phyloP scores from a whole-genome alignment of 2,329 filamentous ascomycete species.

The Fusarium xylarioides region DNA sequence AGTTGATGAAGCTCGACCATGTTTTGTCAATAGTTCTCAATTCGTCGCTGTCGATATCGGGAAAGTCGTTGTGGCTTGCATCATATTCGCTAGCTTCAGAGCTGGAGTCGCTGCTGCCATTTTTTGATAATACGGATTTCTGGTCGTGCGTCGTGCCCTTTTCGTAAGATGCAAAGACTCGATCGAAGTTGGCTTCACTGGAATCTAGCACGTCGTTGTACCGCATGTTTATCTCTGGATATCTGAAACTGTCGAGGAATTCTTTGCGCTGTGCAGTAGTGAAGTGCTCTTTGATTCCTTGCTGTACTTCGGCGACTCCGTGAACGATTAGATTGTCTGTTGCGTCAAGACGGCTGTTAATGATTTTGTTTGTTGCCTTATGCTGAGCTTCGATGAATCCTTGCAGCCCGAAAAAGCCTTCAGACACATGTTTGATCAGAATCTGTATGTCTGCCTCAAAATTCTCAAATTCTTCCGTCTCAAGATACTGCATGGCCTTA shows the following conservation, averaged over 20 bases:
- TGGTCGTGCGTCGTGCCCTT: accelerated
- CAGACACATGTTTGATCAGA: background rate
- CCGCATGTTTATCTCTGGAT: background rate
- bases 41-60: accelerated
- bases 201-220: background rate
- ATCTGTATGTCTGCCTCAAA: background rate
- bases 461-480: background rate
- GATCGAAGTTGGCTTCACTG: background rate
- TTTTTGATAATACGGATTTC: accelerated
- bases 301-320: accelerated
- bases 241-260: background rate
- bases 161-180: background rate
- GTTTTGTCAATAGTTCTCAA: background rate
- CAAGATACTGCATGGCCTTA: background rate
- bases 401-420: background rate
- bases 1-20: background rate
- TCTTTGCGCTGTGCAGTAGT: background rate
- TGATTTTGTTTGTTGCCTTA: background rate
- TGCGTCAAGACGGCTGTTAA: background rate
- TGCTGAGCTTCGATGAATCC: accelerated
- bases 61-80: accelerated
- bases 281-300: accelerated
- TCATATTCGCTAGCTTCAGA: background rate
- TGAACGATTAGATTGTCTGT: background rate
- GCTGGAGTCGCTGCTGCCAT: accelerated